Conservation (phyloP, 345 rosid species). For the Carallia brachiata region DNA sequence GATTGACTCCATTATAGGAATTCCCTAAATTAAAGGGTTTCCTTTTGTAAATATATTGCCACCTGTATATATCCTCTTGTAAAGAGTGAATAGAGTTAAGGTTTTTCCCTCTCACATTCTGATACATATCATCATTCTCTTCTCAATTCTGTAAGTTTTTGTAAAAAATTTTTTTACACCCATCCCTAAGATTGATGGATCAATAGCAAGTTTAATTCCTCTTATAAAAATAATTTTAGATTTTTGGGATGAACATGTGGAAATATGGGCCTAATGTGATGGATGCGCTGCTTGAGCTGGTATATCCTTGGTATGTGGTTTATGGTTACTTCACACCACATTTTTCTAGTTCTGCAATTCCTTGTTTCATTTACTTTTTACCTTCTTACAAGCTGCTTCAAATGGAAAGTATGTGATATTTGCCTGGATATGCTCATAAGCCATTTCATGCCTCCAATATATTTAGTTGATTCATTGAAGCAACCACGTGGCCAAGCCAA, state of each 20-base stretch:
- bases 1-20: too few relatives aligned
- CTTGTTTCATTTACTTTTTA: not conserved
- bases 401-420: slow-evolving; percentile 57
- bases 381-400: slow-evolving; percentile 57
- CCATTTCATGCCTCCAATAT: slow-evolving; percentile 64
- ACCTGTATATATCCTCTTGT: too few relatives aligned
- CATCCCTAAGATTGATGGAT: not conserved
- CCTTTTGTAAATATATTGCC: too few relatives aligned
- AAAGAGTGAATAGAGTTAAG: too few relatives aligned
- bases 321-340: not conserved
- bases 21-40: too few relatives aligned
- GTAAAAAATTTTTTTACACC: not conserved
- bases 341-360: not conserved
- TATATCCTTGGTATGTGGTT: slow-evolving; percentile 58
- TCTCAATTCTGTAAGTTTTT: slow-evolving; percentile 58
- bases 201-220: slow-evolving; percentile 10
- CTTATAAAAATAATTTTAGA: slow-evolving; percentile 28
- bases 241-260: slow-evolving; percentile 81
- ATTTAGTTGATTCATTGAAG: slow-evolving; percentile 34
- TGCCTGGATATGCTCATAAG: slow-evolving; percentile 65
- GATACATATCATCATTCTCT: slow-evolving; percentile 49
- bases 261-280: slow-evolving; percentile 53
- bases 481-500: slow-evolving; percentile 40
- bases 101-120: too few relatives aligned
- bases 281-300: slow-evolving; percentile 65